Base-by-base conservation (phyloP, 2,329 filamentous ascomycete genomes). In the Talaromyces piceae region DNA sequence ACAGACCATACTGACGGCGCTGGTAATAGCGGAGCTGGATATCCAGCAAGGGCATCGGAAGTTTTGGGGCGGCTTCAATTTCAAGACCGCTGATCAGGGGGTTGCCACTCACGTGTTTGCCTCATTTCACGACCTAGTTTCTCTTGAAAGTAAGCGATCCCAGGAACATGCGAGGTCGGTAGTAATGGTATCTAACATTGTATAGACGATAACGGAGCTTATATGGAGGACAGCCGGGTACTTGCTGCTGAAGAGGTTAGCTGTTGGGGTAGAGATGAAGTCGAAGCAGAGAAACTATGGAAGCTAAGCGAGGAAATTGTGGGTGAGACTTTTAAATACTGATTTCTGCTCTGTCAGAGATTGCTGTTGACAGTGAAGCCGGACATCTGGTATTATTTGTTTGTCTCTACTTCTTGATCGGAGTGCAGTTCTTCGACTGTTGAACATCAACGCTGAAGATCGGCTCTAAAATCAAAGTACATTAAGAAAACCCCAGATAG, bases 41-140 rank as follows among this genome's bases (percentile, higher is more conserved):
- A 43, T 33, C 2, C 39, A 47, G 25, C 49, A 59, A 13, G 58
- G 60, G 3, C 59, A 63, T 12, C 31, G 16, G 5, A 54, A 60
- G 39, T 57, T 57, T 13, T 59, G 59, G 57, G 45, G 41, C 3
- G 55, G 45, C 0, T 58, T 62, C 25, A 33, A 52, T 20, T 7
- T 27, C 12, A 67, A 65, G 45, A 57, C 58, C 6, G 45, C 59
- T 5, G 58, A 64, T 18, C 56, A 61, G 28, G 67, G 66, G 13
- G 58, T 56, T 11, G 61, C 65, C 0, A 69, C 65, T 4, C 61
- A 67, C 51, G 51, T 68, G 2, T 65, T 60, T 50, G 66, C 66
- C 12, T 62, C 67, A 1, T 65, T 54, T 18, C 23, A 53, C 45
- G 41, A 49, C 27, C 48, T 28, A 1, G 45, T 52, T 37, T 45